Conservation (phyloP, 108 stramenopile species). For the Seminavis robusta region DNA sequence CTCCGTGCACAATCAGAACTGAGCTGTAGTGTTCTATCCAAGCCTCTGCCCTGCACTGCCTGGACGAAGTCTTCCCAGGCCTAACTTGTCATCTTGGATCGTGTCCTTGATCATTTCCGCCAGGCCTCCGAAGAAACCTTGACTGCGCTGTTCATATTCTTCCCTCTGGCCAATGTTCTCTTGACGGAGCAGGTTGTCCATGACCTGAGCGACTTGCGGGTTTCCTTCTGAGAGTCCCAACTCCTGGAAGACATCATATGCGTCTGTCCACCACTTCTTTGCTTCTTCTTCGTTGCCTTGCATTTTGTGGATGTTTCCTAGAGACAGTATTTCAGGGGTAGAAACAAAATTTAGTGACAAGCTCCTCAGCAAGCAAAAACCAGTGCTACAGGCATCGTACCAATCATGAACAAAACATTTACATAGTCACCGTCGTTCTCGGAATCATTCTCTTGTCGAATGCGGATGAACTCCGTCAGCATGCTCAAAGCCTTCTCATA, state of each 20-base stretch:
- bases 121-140: slow-evolving; percentile 20
- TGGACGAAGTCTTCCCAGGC: too few relatives aligned
- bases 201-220: slow-evolving; percentile 38
- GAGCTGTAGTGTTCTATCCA: too few relatives aligned
- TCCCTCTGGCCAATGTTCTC: slow-evolving; percentile 2
- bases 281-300: slow-evolving; percentile 45
- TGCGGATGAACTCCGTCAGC: slow-evolving; percentile 54
- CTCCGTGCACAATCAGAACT: too few relatives aligned
- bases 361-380: too few relatives aligned
- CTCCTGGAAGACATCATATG: slow-evolving; percentile 43
- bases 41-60: too few relatives aligned
- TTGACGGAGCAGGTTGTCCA: slow-evolving; percentile 31
- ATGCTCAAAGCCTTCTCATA: slow-evolving; percentile 41
- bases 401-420: slow-evolving; percentile 52
- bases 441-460: slow-evolving; percentile 36
- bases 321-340: too few relatives aligned
- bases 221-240: slow-evolving; percentile 39
- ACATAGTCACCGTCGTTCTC: slow-evolving; percentile 45
- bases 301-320: slow-evolving; percentile 71
- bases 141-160: not conserved
- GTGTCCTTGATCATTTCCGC: slow-evolving; percentile 1
- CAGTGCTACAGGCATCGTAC: too few relatives aligned
- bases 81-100: not conserved
- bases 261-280: slow-evolving; percentile 46
- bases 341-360: too few relatives aligned